Conservation (phyloP, 306 rosid species). For the Leucaena leucocephala region DNA sequence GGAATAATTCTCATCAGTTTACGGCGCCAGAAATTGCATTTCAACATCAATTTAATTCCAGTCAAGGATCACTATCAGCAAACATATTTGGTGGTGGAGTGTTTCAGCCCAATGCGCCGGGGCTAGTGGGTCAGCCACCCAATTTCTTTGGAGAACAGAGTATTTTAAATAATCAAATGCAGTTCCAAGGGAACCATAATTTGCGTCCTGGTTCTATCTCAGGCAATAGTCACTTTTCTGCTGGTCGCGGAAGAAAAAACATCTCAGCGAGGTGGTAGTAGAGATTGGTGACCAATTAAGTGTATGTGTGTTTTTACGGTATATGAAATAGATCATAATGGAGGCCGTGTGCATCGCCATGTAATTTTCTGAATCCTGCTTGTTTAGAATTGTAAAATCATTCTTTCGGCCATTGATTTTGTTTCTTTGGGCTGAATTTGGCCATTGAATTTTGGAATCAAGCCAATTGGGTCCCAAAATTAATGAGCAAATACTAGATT, state of each 20-base stretch:
- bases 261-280: constrained; percentile 51
- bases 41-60: constrained; percentile 53
- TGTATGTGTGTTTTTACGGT: constrained; percentile 36
- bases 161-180: constrained; percentile 39
- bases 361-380: constrained; percentile 28
- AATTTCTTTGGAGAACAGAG: constrained; percentile 45
- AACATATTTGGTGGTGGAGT: constrained; percentile 41
- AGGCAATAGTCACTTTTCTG: constrained; percentile 38
- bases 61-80: constrained; percentile 35
- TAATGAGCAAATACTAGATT: not conserved
- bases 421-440: not conserved
- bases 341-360: constrained; percentile 9
- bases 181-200: constrained; percentile 40
- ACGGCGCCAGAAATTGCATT: constrained; percentile 49
- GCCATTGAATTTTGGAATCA: constrained; percentile 8
- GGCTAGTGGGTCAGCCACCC: constrained; percentile 45
- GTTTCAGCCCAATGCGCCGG: constrained; percentile 51
- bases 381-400: constrained; percentile 7
- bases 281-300: constrained; percentile 56
- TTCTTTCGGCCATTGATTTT: not conserved
- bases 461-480: not conserved
- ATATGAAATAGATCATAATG: constrained; percentile 30
- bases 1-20: constrained; percentile 52
- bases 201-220: constrained; percentile 37
- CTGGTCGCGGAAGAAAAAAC: constrained; percentile 54